Base-by-base conservation (phyloP, 1,284 basidiomycete species). In the Ustilago nuda region DNA sequence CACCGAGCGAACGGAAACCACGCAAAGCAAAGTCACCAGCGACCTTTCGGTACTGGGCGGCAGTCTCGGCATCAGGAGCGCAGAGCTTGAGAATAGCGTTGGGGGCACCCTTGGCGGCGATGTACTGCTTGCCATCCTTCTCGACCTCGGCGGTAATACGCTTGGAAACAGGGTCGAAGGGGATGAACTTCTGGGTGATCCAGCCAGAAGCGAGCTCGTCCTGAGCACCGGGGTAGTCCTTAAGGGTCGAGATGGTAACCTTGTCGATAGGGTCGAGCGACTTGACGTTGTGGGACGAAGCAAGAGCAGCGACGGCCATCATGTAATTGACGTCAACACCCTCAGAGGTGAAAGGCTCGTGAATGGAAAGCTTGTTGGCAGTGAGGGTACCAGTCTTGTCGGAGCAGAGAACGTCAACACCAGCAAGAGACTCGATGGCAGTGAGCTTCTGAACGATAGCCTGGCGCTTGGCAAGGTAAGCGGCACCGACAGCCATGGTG, bases 381-480 rank as follows among this genome's bases (percentile, higher is more conserved):
- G 89, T 90, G 45, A 90, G 83, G 7, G 88, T 89, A 70, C 88
- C 89, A 8, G 89, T 90, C 87, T 90, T 90, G 84, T 90, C 89
- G 39, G 89, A 88, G 85, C 89, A 90, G 43, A 90, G 87, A 35
- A 90, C 88, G 74, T 90, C 89, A 68, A 90, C 89, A 79, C 89
- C 89, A 32, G 89, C 89, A 30, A 90, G 87, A 37, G 88, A 88
- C 83, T 90, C 89, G 83, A 90, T 90, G 55, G 89, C 89, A 13
- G 89, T 89, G 51, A 90, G 87, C 84, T 89, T 89, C 82, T 90
- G 89, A n/a, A 90, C 89, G 82, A 90, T 90, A n/a, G 89, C 89
- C 80, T 90, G 87, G 46, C 87, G 86, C 68, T 87, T 86, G 35
- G 89, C 89, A 48, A 90, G 87, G 85, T 89, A 89, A 8, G 89